A percentile compares a stretch with the other conserved stretches of the same genome.
phyloP scores from a whole-genome alignment of 228 moss, liverwort and hornwort species.

The Sphagnum fallax region DNA sequence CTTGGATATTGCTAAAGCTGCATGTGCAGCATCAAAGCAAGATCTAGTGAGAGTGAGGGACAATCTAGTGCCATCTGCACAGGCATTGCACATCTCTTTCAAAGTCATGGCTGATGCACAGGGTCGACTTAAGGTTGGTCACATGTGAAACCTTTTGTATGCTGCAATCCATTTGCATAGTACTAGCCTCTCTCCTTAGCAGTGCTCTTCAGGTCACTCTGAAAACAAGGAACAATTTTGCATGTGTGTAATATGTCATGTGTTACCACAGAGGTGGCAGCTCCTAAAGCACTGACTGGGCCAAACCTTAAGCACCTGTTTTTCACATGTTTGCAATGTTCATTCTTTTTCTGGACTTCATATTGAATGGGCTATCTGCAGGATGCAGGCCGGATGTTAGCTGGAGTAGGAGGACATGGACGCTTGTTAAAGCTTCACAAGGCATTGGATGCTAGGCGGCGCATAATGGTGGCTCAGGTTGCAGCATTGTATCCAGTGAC shows the following conservation, averaged over 20 bases:
- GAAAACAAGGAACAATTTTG: neutral
- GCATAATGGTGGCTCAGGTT: constrained; percentile 78
- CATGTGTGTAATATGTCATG: neutral
- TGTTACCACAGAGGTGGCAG: no score
- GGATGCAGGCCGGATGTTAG: constrained; percentile 73
- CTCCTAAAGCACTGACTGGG: no score
- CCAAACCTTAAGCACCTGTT: no score
- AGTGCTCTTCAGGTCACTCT: neutral
- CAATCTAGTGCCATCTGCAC: constrained; percentile 40
- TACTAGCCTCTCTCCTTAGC: neutral
- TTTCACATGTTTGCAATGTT: no score
- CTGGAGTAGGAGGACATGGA: constrained; percentile 79
- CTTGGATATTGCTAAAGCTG: constrained; percentile 39
- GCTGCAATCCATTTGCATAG: neutral
- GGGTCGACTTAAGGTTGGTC: constrained; percentile 70
- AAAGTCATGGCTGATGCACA: constrained; percentile 50
- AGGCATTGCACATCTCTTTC: constrained; percentile 40
- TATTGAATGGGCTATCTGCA: constrained; percentile 12
- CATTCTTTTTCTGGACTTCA: no score
- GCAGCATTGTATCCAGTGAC: constrained; percentile 77
- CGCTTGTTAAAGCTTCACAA: constrained; percentile 56
- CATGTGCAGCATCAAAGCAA: constrained; percentile 22
- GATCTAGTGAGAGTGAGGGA: constrained; percentile 46
- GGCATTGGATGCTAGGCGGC: constrained; percentile 67
- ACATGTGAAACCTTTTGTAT: neutral